A percentile compares a stretch with the other conserved stretches of the same genome.
Evolutionary conservation across 768 basidiomycete genomes (phyloP).

Genomic region (Panaeolus papilionaceus): DNA sequence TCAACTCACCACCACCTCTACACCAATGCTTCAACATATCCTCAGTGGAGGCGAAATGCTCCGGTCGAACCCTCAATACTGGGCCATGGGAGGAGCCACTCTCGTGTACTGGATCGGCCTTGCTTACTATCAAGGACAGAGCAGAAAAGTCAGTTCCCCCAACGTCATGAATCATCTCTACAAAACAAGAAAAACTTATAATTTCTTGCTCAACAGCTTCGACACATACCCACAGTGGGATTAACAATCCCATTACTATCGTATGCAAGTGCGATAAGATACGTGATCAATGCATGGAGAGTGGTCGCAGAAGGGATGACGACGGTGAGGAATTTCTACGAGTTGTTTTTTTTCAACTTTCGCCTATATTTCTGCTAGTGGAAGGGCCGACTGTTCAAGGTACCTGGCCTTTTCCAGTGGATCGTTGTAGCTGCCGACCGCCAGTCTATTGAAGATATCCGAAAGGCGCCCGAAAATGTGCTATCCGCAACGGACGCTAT

Average conservation of each 20-base stretch:
- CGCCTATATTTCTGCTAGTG: conserved; percentile 1
- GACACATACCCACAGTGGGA: conserved; percentile 44
- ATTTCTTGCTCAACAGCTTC: conserved; percentile 19
- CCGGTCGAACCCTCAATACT: background rate
- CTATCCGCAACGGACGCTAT: conserved; percentile 42
- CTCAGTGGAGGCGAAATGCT: background rate
- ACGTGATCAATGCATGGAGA: conserved; percentile 27
- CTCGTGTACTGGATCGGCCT: background rate
- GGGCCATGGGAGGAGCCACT: background rate
- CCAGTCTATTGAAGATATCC: conserved; percentile 45
- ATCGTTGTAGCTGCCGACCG: conserved; percentile 40
- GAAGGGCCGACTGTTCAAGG: conserved; percentile 17
- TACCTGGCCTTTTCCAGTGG: conserved; percentile 36
- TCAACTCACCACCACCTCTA: background rate
- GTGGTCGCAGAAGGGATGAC: conserved; percentile 41
- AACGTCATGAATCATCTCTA: background rate
- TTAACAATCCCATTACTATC: conserved; percentile 39
- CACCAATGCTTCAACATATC: background rate
- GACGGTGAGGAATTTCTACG: conserved; percentile 36
- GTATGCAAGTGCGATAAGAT: conserved; percentile 35
- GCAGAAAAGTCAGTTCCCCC: background rate
- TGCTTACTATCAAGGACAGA: background rate
- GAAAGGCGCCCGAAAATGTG: conserved; percentile 43
- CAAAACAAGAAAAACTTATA: background rate
- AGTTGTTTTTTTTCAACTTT: background rate